Conservation (phyloP, 768 basidiomycete species). For the Saitozyma podzolica region DNA sequence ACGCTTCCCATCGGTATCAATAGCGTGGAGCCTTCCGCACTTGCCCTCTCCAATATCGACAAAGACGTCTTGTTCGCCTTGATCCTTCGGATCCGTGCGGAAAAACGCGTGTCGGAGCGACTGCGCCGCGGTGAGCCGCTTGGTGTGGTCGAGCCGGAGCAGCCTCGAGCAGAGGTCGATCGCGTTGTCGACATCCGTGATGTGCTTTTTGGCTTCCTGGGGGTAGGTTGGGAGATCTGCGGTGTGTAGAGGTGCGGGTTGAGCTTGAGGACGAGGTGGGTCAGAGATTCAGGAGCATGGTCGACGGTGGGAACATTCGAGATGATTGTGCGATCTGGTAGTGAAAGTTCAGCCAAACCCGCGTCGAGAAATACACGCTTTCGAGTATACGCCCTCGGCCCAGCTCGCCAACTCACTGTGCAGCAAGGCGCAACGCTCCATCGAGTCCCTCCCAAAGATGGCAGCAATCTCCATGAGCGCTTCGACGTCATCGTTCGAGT, state of each 20-base stretch:
- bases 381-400: too few relatives aligned
- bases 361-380: background rate
- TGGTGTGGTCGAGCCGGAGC: conserved; percentile 74
- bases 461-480: conserved; percentile 91
- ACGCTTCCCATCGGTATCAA: conserved; percentile 24
- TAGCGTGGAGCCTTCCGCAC: conserved; percentile 35
- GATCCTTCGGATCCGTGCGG: conserved; percentile 53
- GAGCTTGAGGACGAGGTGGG: conserved; percentile 69
- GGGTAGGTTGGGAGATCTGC: conserved; percentile 59
- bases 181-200: conserved; percentile 63
- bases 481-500: conserved; percentile 89
- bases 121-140: conserved; percentile 71
- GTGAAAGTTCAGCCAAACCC: background rate
- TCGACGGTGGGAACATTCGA: conserved; percentile 84
- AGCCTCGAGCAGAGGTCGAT: conserved; percentile 73
- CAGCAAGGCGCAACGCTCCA: conserved; percentile 80
- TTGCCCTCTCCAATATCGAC: conserved; percentile 26
- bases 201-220: conserved; percentile 56
- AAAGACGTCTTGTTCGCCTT: conserved; percentile 9
- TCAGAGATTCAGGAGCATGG: conserved; percentile 68
- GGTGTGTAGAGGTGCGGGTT: conserved; percentile 64
- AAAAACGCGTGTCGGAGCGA: conserved; percentile 82
- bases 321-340: conserved; percentile 77
- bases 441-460: conserved; percentile 75
- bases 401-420: conserved; percentile 67